These are phyloP conservation scores for Xylariaceae sp. DNA, from an alignment of 2,329 filamentous ascomycete genomes.

Conservation along the genomic window DNA sequence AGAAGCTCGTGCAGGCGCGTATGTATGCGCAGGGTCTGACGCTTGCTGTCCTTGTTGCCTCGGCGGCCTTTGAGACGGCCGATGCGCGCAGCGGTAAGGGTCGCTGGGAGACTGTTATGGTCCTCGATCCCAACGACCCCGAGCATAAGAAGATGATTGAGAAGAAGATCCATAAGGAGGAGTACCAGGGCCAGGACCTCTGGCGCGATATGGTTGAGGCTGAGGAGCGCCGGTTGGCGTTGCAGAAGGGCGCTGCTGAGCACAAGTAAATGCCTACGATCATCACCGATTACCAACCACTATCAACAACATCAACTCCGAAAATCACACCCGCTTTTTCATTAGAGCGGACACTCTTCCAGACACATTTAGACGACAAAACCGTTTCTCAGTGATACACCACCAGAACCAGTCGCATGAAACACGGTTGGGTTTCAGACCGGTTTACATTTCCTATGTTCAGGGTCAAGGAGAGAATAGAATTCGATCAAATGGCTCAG, in stretches of 20 bases:
- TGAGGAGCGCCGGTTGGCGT: constrained; percentile 59
- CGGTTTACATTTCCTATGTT: too few species aligned
- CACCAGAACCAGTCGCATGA: too few species aligned
- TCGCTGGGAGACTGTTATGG: constrained; percentile 78
- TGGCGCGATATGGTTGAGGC: constrained; percentile 90
- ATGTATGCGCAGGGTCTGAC: constrained; percentile 91
- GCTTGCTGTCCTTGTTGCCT: constrained; percentile 74
- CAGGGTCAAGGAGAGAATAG: too few species aligned
- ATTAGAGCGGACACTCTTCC: too few species aligned
- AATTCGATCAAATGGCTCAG: too few species aligned
- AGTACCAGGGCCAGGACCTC: constrained; percentile 82
- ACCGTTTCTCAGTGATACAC: too few species aligned
- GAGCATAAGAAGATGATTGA: constrained; percentile 78
- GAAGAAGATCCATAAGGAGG: constrained; percentile 81
- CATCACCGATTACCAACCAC: neutral
- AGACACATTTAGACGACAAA: too few species aligned
- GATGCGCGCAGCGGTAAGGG: constrained; percentile 73
- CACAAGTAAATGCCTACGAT: constrained; percentile 9
- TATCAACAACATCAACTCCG: neutral
- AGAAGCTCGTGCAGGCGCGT: constrained; percentile 92
- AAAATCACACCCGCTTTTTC: neutral
- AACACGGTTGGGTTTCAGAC: too few species aligned
- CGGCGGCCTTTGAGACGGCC: constrained; percentile 71
- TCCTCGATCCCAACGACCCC: constrained; percentile 75
- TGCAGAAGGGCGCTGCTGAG: constrained; percentile 32